Base-by-base conservation (phyloP, 345 rosid species). In the Boechera retrofracta region DNA sequence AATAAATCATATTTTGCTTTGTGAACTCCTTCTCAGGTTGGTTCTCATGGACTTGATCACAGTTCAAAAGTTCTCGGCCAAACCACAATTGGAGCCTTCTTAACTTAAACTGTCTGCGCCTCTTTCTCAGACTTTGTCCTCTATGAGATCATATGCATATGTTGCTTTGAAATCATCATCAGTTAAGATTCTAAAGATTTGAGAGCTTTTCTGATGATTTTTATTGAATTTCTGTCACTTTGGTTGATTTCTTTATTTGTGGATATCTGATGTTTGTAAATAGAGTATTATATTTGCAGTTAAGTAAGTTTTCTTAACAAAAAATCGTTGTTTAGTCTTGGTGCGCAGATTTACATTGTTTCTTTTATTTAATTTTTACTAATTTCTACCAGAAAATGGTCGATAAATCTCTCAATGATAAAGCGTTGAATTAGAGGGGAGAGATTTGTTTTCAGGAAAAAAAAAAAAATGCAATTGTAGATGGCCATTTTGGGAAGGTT, bases 1-100 rank as follows among this genome's bases (percentile, higher is more conserved):
- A 9, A 72, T 21, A 6, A 10, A 28, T 38, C 7, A 29, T 72
- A 62, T 41, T 66, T 52, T 41, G 35, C 16, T 52, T 44, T 65
- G 47, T 49, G 6, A 28, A 67, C 57, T 56, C 59, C 4, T 16
- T 16, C 16, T 53, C 72, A 92, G 99, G 97, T 95, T 86, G 99
- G 94, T 77, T 88, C 97, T 78, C 97, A 95, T 83, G 97, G 96
- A 77, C 90, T 92, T 13, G 98, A 92, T 72, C 85, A 82, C 67
- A 91, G 86, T 78, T 87, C 94, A 0, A 88, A 86, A 85, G 92
- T 88, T 77, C 98, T 88, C 18, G 84, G 88, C 48, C 98, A 86
- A 80, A 91, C 96, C 57, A 86, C 86, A 21, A 68, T 87, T 7
- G 98, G 92, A 76, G 55, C 82, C 58, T 79, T 89, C 79, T 26